Conservation (phyloP, 2,329 filamentous ascomycete species). For the Hypoxylon sp. region DNA sequence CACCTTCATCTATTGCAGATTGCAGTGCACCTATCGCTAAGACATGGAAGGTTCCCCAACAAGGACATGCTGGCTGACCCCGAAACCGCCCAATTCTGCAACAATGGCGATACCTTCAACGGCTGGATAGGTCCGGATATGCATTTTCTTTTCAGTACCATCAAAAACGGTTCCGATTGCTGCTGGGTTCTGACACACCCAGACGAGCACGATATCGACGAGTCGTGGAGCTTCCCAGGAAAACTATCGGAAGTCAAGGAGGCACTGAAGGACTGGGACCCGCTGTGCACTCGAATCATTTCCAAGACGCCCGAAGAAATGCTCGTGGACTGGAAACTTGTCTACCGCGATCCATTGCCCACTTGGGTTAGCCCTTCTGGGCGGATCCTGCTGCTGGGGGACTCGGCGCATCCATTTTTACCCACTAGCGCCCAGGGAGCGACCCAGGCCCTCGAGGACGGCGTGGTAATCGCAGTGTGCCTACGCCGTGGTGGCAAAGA, state of each 20-base stretch:
- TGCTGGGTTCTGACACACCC: conserved; percentile 69
- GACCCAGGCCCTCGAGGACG: conserved; percentile 64
- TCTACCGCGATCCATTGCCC: conserved; percentile 62
- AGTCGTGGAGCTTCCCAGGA: conserved; percentile 66
- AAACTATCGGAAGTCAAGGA: conserved; percentile 64
- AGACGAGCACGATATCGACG: conserved; percentile 65
- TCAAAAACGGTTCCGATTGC: conserved; percentile 66
- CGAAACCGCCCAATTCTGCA: conserved; percentile 64
- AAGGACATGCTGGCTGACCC: conserved; percentile 65
- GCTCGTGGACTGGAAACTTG: conserved; percentile 64
- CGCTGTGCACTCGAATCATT: conserved; percentile 60
- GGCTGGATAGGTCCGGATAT: conserved; percentile 69
- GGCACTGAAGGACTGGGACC: conserved; percentile 64
- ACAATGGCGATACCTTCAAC: conserved; percentile 68
- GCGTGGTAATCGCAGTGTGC: conserved; percentile 60
- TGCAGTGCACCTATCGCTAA: background rate
- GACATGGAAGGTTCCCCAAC: conserved; percentile 57
- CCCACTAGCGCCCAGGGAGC: conserved; percentile 62
- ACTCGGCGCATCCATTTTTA: conserved; percentile 63
- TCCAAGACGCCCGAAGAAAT: conserved; percentile 57
- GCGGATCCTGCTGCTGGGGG: conserved; percentile 60
- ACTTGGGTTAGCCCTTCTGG: conserved; percentile 61
- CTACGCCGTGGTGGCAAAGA: conserved; percentile 53
- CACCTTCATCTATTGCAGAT: background rate
- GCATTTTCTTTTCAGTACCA: conserved; percentile 68